A percentile compares a stretch with the other conserved stretches of the same genome.
These are phyloP conservation scores for Zoysia japonica DNA, from an alignment of 176 grass and related monocot species.

Conservation along the genomic window DNA sequence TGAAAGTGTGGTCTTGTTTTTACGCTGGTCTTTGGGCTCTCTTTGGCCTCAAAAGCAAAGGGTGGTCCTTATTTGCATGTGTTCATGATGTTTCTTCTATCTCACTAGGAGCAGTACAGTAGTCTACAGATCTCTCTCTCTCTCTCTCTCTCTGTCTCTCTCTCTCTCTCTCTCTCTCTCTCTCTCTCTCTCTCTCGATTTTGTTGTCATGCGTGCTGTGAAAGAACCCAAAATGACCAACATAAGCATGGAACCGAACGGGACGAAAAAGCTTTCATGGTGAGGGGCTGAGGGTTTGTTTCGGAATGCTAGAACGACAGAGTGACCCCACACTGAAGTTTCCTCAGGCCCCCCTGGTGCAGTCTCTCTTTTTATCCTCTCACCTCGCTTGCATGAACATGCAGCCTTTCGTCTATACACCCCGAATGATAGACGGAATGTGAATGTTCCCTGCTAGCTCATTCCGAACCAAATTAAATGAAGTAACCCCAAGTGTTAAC, in stretches of 20 bases:
- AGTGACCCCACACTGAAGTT: conserved; percentile 58
- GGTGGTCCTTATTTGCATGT: conserved; percentile 79
- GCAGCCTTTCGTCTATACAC: conserved; percentile 37
- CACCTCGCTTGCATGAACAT: conserved; percentile 20
- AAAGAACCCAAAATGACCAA: conserved; percentile 55
- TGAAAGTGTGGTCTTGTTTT: conserved; percentile 87
- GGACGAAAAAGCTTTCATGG: conserved; percentile 36
- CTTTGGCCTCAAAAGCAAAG: conserved; percentile 66
- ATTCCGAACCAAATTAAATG: neutral
- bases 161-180: conserved; percentile 2
- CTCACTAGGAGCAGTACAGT: conserved; percentile 45
- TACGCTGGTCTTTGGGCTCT: conserved; percentile 67
- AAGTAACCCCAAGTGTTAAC: neutral
- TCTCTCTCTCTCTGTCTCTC: neutral
- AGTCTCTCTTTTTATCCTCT: conserved; percentile 45
- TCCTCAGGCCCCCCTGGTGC: conserved; percentile 47
- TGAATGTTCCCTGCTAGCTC: neutral
- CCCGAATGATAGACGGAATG: neutral
- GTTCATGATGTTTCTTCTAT: conserved; percentile 68
- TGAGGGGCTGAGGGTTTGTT: conserved; percentile 30
- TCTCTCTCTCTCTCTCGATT: conserved; percentile 8
- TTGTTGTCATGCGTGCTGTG: conserved; percentile 61
- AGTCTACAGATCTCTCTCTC: conserved; percentile 13
- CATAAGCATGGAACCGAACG: conserved; percentile 43
- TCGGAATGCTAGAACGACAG: conserved; percentile 35